Evolutionary conservation across 306 rosid species (phyloP), one percentile per base, ranked within the genome.

Genomic region (Acacia acuminata): DNA sequence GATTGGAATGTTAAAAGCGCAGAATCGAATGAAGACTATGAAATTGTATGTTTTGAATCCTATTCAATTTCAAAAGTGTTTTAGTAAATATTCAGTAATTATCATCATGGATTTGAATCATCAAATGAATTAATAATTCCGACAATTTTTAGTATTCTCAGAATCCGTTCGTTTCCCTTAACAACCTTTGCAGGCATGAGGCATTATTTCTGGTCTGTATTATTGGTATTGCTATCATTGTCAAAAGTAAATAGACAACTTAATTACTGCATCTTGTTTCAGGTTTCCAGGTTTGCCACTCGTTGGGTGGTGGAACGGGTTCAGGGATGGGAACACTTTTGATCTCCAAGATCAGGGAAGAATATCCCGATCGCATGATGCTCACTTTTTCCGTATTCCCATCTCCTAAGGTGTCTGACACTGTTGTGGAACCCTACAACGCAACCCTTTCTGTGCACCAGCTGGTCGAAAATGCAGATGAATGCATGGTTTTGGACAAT

Each of bases 231-330:
- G 63, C 24, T 78, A 19, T 53, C 0, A 5, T 3, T 75, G 71
- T 17, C n/a, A 43, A 1, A 15, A 1, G 42, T 22, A 63, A n/a
- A n/a, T 55, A 8, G 1, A 8, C 7, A 27, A 40, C 55, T 80
- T 0, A 53, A 1, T 0, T 5, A 56, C 1, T 65, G 25, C 0
- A 0, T 61, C 1, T 24, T 36, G 0, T 85, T 87, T 72, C 83
- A 90, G 92, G 92, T 30, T 91, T 87, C 86, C 92, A 89, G 80
- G 92, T 89, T 16, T 91, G 94, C 85, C 94, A 91, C 87, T 89
- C 90, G 10, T 82, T 91, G 11, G 92, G 92, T 44, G 92, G 94
- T 19, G 92, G 92, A 69, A 88, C 92, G 17, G 92, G 94, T 47
- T 91, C 94, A 1, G 89, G 94, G 58, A 91, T 91, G 94, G 92